Conservation (phyloP, 2,329 filamentous ascomycete species). For the Lasiodiplodia citricola region DNA sequence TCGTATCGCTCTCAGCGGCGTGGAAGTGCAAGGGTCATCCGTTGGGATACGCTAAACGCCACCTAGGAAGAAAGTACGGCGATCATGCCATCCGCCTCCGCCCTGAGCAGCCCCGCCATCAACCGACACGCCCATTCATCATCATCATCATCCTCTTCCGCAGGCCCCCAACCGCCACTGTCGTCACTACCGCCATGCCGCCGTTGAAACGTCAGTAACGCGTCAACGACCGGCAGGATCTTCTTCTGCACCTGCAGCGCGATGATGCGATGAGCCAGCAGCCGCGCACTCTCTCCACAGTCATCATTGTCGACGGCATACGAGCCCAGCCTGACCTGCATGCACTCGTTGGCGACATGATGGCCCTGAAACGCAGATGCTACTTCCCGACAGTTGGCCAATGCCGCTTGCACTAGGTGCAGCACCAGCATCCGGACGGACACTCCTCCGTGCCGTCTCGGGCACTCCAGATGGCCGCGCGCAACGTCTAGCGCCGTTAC, state of each 20-base stretch:
- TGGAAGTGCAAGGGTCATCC: too few relatives aligned
- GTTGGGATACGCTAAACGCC: too few relatives aligned
- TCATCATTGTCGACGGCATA: background rate
- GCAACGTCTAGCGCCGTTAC: background rate
- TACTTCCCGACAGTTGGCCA: background rate
- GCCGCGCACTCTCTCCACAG: background rate
- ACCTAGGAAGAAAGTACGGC: background rate
- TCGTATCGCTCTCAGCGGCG: too few relatives aligned
- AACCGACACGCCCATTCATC: background rate
- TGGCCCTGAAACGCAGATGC: background rate
- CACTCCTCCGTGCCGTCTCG: background rate
- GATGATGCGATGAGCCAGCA: background rate
- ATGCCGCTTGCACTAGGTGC: background rate
- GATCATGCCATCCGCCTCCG: background rate
- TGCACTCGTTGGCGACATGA: background rate
- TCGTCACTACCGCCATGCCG: background rate
- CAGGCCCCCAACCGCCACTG: background rate
- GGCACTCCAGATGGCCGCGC: background rate
- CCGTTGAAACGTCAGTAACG: background rate
- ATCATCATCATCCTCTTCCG: background rate
- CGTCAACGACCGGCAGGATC: background rate
- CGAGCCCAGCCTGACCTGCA: background rate
- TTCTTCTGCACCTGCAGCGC: background rate
- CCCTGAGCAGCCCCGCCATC: background rate
- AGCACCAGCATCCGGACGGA: background rate